Percentiles rank a stretch among this genome's conserved stretches.
These are phyloP conservation scores for Colletotrichum paranaense DNA, from an alignment of 2,329 filamentous ascomycete species.

Conservation along the genomic window DNA sequence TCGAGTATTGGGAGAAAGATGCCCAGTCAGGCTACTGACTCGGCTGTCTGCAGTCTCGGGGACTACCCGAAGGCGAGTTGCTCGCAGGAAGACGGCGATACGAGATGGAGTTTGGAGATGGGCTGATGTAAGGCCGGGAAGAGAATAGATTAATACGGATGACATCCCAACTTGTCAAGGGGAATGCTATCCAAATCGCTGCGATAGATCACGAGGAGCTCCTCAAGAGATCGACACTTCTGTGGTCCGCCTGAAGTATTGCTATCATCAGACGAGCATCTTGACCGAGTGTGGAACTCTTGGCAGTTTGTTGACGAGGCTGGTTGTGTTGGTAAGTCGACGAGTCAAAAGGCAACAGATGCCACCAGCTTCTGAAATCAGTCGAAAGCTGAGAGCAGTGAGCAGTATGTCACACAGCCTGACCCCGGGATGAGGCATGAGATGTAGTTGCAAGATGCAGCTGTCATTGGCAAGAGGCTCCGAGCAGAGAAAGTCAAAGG, in stretches of 20 bases:
- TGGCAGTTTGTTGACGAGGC: background rate
- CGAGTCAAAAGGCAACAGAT: background rate
- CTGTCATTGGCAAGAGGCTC: constrained; percentile 23
- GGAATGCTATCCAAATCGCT: background rate
- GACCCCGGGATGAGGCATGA: background rate
- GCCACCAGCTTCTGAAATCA: background rate
- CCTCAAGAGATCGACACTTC: background rate
- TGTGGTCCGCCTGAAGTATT: background rate
- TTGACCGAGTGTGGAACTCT: background rate
- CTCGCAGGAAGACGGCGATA: background rate
- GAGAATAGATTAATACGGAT: background rate
- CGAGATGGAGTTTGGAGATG: background rate
- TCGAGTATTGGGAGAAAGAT: too few relatives aligned
- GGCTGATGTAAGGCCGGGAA: background rate
- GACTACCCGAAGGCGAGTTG: background rate
- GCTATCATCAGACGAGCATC: background rate
- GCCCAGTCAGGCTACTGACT: background rate
- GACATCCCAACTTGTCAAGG: background rate
- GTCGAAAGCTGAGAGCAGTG: background rate
- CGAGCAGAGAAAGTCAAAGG: background rate
- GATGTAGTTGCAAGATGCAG: constrained; percentile 17
- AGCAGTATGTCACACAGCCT: background rate
- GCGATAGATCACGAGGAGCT: background rate
- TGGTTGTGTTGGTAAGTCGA: background rate
- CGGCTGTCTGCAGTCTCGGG: background rate